These are phyloP conservation scores for Apiospora rasikravindrae DNA, from an alignment of 2,329 filamentous ascomycete genomes.

Conservation along the genomic window DNA sequence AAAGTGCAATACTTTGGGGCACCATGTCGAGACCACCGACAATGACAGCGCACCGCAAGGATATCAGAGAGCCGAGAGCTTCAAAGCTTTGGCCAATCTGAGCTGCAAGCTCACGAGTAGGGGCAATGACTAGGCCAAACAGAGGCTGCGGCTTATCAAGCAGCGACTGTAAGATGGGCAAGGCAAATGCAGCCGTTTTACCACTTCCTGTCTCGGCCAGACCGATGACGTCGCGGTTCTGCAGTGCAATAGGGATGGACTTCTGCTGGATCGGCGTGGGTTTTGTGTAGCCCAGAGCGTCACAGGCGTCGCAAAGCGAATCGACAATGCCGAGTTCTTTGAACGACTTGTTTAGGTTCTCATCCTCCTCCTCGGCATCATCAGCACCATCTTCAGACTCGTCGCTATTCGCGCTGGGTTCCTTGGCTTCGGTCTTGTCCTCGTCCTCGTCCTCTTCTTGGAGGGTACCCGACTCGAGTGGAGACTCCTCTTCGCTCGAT, in stretches of 20 bases:
- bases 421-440: constrained; percentile 36
- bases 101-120: constrained; percentile 89
- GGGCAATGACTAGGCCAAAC: constrained; percentile 89
- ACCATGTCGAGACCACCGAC: constrained; percentile 98
- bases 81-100: constrained; percentile 92
- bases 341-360: constrained; percentile 61
- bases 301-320: constrained; percentile 87
- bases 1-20: constrained; percentile 84
- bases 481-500: constrained; percentile 3
- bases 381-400: constrained; percentile 31
- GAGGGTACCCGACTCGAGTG: constrained; percentile 31
- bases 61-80: constrained; percentile 83
- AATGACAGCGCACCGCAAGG: constrained; percentile 83
- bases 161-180: constrained; percentile 89
- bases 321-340: constrained; percentile 81
- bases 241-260: constrained; percentile 80
- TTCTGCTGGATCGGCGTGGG: constrained; percentile 90
- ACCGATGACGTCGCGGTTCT: constrained; percentile 87
- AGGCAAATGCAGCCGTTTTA: constrained; percentile 93
- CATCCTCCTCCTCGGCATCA: constrained; percentile 31
- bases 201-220: constrained; percentile 94
- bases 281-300: constrained; percentile 77
- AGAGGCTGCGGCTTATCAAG: constrained; percentile 86
- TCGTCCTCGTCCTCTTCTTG: constrained; percentile 33
- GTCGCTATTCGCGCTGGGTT: constrained; percentile 27